Base-by-base conservation (phyloP, 73 alveolate species). In the Blepharisma japonicum region DNA sequence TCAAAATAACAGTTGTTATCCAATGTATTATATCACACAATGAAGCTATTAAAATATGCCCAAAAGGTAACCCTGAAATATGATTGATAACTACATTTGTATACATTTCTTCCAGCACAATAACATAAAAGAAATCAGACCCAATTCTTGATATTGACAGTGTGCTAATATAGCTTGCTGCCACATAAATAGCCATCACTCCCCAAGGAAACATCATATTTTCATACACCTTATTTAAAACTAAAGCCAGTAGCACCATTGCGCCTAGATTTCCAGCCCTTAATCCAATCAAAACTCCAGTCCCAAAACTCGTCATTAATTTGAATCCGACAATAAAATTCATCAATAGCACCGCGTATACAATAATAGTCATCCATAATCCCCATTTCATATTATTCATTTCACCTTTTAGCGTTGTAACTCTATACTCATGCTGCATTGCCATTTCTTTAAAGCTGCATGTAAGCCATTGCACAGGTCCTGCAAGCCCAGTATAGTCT, bases 61-160 rank as follows among this genome's bases (percentile, higher is more conserved):
- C 66, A 25, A 70, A 70, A 1, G 66, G 66, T 4, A 70, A 39
- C 14, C 32, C 21, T 25, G 80, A 18, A 45, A 70, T 47, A 25
- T 70, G 61, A 45, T 70, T 70, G 66, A 70, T 39, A 7, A 70
- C 56, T 7, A 70, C 80, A 70, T 45, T 47, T 11, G 32, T 45
- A n/a, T 70, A 47, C 80, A 70, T 70, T 9, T 14, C 80, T 70
- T 70, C 80, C 0, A 70, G 42, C n/a, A 70, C 74, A 9, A 61
- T 25, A 18, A 61, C 48, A 61, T 61, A 61, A 39, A 61, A 61
- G 23, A 14, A 61, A 61, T 8, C 39, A 25, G 38, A 18, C 14
- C 23, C 74, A 14, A 61, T 39, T n/a, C 23, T 14, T 8, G 14
- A 61, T 14, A 61, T 14, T 11, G 74, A 14, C 18, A 61, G 4